phyloP scores from a whole-genome alignment of 306 rosid species.

The Gillenia trifoliata region DNA sequence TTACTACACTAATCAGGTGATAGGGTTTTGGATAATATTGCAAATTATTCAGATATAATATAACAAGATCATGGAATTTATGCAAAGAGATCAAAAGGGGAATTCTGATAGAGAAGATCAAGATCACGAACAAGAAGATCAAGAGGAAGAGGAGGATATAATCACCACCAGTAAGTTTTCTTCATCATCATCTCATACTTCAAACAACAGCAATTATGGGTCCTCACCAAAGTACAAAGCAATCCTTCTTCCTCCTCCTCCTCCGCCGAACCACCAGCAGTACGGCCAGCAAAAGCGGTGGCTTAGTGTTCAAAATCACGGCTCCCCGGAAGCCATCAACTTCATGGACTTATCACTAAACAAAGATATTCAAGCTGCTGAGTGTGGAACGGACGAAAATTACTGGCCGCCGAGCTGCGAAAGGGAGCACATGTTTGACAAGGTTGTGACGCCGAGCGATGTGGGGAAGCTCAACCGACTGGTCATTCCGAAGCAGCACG shows the following conservation, averaged over 20 bases:
- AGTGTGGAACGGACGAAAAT: neutral
- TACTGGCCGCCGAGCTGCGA: conserved; percentile 23
- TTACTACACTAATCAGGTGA: neutral
- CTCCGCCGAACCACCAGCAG: neutral
- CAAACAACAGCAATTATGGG: neutral
- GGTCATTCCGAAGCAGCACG: conserved; percentile 81
- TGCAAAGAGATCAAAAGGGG: conserved; percentile 40
- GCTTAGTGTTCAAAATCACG: neutral
- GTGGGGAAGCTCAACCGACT: conserved; percentile 88
- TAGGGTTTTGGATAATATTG: neutral
- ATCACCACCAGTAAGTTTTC: neutral
- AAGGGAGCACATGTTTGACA: conserved; percentile 85
- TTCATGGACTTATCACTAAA: conserved; percentile 11
- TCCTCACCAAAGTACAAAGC: neutral
- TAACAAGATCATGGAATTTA: conserved; percentile 34
- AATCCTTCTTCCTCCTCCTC: neutral
- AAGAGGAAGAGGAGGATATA: conserved; percentile 16
- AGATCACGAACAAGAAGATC: conserved; percentile 32
- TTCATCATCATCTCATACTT: neutral
- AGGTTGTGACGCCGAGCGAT: conserved; percentile 85
- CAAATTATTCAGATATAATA: neutral
- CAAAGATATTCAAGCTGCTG: neutral
- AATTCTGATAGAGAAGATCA: conserved; percentile 37
- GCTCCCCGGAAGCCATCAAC: conserved; percentile 13
- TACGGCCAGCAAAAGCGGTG: neutral